Evolutionary conservation across 1,284 basidiomycete species (phyloP), one percentile per base, ranked within the genome.

Genomic region (Malassezia equina): DNA sequence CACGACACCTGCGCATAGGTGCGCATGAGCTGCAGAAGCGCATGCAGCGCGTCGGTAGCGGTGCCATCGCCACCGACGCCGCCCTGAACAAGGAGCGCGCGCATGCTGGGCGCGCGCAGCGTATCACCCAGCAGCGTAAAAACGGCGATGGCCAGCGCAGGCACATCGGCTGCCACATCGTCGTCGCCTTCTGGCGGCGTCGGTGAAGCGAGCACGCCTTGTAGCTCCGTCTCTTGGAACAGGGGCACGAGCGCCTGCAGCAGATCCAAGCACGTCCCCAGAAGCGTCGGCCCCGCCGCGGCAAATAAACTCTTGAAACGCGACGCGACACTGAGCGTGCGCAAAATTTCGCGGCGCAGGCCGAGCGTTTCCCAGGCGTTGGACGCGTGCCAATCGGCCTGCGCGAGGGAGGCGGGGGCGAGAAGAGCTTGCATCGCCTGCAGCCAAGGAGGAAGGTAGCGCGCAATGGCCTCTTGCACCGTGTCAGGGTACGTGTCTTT

Each of bases 401-500:
- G 56, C 48, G 23, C 15, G 15, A 4, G 34, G 17, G 12, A 19
- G 13, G 31, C 21, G 7, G 49, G 19, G 7, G 28, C 53, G 8
- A 69, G 51, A 1, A 72, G 32, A 1, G 46, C 43, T 11, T 66
- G 55, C 55, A 73, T 62, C 8, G 62, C 61, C 8, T 50, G 28
- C 2, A 72, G 58, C 93, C 93, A 98, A 12, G 84, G 80, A 0
- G 90, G 88, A 5, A 94, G 81, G 44, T 95, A 82, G 32, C 82
- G 81, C 27, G 82, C 82, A 12, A 83, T 82, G 0, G 90, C 89
- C 65, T 87, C 84, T 67, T 87, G 86, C 41, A 88, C 86, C 0
- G 86, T 82, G 46, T 86, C 82, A 0, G 90, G 88, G 65, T 90
- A 86, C 64, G 88, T 84, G 40, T 90, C 89, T 72, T 89, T 90